Evolutionary conservation across 2,329 filamentous ascomycete species (phyloP), one percentile per base, ranked within the genome.

Genomic region (Malbranchea cinnamomea): DNA sequence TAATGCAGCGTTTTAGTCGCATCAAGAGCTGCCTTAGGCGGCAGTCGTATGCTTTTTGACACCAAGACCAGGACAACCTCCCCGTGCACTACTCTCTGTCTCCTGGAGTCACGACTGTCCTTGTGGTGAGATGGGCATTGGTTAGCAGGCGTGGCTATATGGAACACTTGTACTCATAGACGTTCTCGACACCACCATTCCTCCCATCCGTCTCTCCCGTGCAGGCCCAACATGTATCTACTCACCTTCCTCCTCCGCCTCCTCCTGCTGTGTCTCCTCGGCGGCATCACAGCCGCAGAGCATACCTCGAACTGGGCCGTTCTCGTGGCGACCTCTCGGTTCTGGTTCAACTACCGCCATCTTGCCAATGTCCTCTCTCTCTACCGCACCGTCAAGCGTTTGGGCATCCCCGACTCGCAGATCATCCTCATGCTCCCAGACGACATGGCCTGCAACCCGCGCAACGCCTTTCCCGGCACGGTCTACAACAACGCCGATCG

Each of bases 341-440:
- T 98, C 67, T 98, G 89, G 89, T 98, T 98, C 74, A 98, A 98
- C 62, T 98, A 98, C 59, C 80, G 89, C 34, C 89, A 98, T 56
- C 77, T 98, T 30, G 85, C 89, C 55, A 98, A 98, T 60, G 89
- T 93, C 11, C 74, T 98, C 37, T 94, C 87, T 36, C 75, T 98
- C 40, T 98, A 98, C 60, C 82, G 89, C 35, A 98, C 89, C 34
- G 89, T 98, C 39, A 98, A 98, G 63, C 81, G 89, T 8, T 74
- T 98, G 21, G 89, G 89, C 27, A 98, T 98, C 36, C 89, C 89
- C 20, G 89, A 98, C 58, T 93, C 83, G 30, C 89, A 98, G 54
- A 98, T 98, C 59, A 95, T 98, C 53, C 78, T 98, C 42, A 95
- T 98, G 85, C 73, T 98, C n/a, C 89, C 89, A 13, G 89, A 98